phyloP scores from a whole-genome alignment of 2,329 filamentous ascomycete genomes.

The Fusarium oxysporum region DNA sequence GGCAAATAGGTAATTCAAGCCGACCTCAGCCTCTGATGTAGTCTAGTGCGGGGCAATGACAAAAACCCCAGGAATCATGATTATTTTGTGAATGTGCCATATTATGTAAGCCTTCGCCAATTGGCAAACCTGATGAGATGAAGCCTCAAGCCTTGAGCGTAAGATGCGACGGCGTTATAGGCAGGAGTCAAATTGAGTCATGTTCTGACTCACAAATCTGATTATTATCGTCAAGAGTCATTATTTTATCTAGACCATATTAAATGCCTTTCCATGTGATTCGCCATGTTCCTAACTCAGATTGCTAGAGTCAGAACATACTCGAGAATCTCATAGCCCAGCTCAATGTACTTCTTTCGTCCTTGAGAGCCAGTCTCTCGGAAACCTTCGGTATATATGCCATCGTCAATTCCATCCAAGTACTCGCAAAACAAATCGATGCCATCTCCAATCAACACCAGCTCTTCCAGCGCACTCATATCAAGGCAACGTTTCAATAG shows the following conservation, averaged over 20 bases:
- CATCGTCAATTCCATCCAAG: constrained; percentile 62
- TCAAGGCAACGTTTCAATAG: constrained; percentile 67
- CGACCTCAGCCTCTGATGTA: constrained; percentile 1
- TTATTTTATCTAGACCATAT: neutral
- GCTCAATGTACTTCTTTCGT: constrained; percentile 54
- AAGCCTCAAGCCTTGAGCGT: neutral
- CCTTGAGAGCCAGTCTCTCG: constrained; percentile 39
- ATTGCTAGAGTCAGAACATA: constrained; percentile 64
- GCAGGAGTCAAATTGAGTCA: neutral
- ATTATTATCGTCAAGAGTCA: neutral
- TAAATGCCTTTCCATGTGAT: neutral
- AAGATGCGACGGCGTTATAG: neutral
- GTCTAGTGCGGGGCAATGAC: constrained; percentile 25
- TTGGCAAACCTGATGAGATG: neutral
- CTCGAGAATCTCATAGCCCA: constrained; percentile 66
- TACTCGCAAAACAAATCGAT: constrained; percentile 60
- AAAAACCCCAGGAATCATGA: constrained; percentile 16
- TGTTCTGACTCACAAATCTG: neutral
- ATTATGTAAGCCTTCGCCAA: constrained; percentile 44
- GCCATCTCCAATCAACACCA: constrained; percentile 52
- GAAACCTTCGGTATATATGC: constrained; percentile 53
- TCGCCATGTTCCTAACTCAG: constrained; percentile 42
- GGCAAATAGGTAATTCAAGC: constrained; percentile 4
- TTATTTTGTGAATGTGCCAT: constrained; percentile 45
- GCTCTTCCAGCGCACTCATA: constrained; percentile 56